Evolutionary conservation across 331 rosid genomes (phyloP), one percentile per base, ranked within the genome.

Genomic region (Quercus tomentella): DNA sequence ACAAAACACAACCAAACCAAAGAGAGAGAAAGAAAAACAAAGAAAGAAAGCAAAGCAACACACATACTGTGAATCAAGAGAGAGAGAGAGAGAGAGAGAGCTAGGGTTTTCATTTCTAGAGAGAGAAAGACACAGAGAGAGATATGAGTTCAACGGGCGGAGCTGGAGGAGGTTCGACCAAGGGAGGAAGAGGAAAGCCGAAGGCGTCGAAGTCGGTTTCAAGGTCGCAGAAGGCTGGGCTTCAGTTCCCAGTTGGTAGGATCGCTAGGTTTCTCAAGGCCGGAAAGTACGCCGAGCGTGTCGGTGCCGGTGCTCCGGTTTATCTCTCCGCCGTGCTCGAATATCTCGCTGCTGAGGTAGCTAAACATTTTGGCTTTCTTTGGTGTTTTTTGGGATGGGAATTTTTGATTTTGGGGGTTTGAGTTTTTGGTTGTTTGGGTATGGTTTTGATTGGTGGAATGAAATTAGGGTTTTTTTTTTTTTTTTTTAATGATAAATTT

Each of bases 261-360:
- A 96, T 96, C 76, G 97, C 99, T 0, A 86, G 99, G 43, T 96
- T 93, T 65, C 88, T 96, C 2, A 96, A 96, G 81, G 91, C 97
- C 1, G 99, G 99, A 1, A 93, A 96, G 80, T 96, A 96, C 23
- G 99, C 99, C 3, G 98, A 96, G 45, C 97, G 99, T 31, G 99
- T 96, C 1, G 99, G 99, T 18, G 99, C 98, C 0, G 99, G 99
- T 4, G 98, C 99, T 71, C 99, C 99, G 0, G 99, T 96, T 0
- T 96, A 96, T 10, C 96, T 96, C 4, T 89, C 99, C 4, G 98
- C 99, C 1, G 99, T 96, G 0, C 99, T 96, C 0, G 99, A 96
- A 71, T 96, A 94, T 76, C 97, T 94, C 2, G 97, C 98, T 1
- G 98, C 98, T 2, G 97, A 94, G 98, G 98, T 94, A 55, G 8